Conservation (phyloP, 176 grass and related monocot genomes). For the Saccharum officinarum region DNA sequence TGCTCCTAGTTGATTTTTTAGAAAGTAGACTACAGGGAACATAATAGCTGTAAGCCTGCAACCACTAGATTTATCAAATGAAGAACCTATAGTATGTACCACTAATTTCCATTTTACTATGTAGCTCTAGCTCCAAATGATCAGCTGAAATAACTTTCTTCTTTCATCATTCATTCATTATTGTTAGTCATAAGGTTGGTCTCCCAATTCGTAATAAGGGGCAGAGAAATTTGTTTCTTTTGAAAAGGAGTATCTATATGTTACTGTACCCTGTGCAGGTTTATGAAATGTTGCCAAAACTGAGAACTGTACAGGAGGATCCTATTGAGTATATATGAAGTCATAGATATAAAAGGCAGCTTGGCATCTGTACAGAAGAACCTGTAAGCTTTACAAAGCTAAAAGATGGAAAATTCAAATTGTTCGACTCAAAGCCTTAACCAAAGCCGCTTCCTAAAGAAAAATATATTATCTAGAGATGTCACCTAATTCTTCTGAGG, state of each 20-base stretch:
- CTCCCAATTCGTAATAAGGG: neutral
- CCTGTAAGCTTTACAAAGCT: neutral
- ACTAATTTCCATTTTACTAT: neutral
- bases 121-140: constrained; percentile 7
- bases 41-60: neutral
- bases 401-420: neutral
- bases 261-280: neutral
- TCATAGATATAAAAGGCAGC: neutral
- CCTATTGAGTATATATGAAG: neutral
- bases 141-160: neutral
- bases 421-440: neutral
- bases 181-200: neutral
- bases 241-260: neutral
- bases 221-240: neutral
- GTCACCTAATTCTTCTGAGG: neutral
- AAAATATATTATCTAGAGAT: neutral
- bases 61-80: neutral
- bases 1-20: neutral
- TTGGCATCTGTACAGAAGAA: neutral
- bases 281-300: constrained; percentile 3
- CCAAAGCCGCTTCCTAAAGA: neutral
- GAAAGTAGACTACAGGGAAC: neutral
- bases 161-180: neutral
- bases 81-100: neutral
- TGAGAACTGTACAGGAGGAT: neutral